A percentile compares a stretch with the other conserved stretches of the same genome.
phyloP scores from a whole-genome alignment of 768 basidiomycete species.

The Phanerochaete carnosa region DNA sequence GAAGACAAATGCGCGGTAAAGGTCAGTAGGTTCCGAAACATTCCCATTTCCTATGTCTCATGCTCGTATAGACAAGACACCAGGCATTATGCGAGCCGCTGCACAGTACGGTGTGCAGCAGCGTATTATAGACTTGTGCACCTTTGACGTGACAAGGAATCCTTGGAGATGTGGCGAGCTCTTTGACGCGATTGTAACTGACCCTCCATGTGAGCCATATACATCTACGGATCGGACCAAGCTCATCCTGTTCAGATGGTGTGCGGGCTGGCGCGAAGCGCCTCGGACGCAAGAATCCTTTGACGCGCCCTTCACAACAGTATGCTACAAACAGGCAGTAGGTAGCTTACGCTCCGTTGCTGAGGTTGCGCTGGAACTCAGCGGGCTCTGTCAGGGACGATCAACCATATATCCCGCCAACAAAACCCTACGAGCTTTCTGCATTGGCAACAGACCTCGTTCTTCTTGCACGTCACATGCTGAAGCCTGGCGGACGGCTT shows the following conservation, averaged over 20 bases:
- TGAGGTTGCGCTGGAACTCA: slow-evolving; percentile 38
- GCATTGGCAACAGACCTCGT: slow-evolving; percentile 81
- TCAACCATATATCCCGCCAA: slow-evolving; percentile 83
- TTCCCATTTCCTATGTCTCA: not conserved
- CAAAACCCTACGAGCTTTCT: slow-evolving; percentile 88
- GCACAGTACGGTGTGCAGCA: slow-evolving; percentile 75
- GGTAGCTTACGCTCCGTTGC: not conserved
- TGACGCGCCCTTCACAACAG: slow-evolving; percentile 28
- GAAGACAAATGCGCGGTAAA: slow-evolving; percentile 95
- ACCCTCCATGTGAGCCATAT: slow-evolving; percentile 77
- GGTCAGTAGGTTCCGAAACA: slow-evolving; percentile 36
- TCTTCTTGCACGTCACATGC: slow-evolving; percentile 72
- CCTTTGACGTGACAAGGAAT: slow-evolving; percentile 89
- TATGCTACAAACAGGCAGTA: slow-evolving; percentile 20
- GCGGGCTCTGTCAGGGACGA: slow-evolving; percentile 38
- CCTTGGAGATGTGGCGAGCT: slow-evolving; percentile 88
- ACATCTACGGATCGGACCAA: not conserved
- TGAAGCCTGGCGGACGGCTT: slow-evolving; percentile 82
- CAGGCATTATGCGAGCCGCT: slow-evolving; percentile 80
- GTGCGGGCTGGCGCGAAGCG: slow-evolving; percentile 87
- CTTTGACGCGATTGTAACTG: slow-evolving; percentile 93
- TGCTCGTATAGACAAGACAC: slow-evolving; percentile 31
- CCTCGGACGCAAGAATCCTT: slow-evolving; percentile 58
- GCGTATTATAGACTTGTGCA: slow-evolving; percentile 78
- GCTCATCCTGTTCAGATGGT: slow-evolving; percentile 59